Evolutionary conservation across 1,139 yeast genomes (phyloP), one percentile per base, ranked within the genome.

Genomic region (Candida pseudoviswanathii): DNA sequence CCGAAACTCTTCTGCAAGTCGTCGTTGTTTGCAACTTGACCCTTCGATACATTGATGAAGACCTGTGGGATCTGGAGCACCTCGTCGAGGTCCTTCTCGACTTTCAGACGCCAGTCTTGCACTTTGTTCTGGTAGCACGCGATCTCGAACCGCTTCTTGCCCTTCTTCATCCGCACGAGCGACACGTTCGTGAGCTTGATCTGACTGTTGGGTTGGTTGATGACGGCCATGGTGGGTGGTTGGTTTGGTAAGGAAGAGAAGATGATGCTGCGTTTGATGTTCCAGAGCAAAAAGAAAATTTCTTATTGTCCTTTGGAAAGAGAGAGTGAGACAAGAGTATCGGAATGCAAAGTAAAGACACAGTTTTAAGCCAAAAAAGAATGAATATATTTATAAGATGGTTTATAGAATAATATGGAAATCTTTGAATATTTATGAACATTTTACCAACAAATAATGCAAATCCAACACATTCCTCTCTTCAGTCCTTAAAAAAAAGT

Each of bases 51-150:
- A 63, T 95, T 94, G 42, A 84, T 69, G 62, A 95, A 94, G 2
- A 94, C 96, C 64, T 89, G 97, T n/a, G 92, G 97, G 47, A 94
- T 91, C 64, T 94, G 99, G 40, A 94, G 73, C 4, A 94, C 99
- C 64, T 94, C 99, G 70, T 94, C 99, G 9, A 95, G 67, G 64
- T 94, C 97, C 59, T 89, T 94, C 64, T 95, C 99, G 8, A 85
- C 86, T 65, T 86, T 91, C 64, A 81, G 81, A 59, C 97, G 77
- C 85, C 94, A 94, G 67, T 94, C 99, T 64, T 92, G 98, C 9
- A 94, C 97, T 64, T 95, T 94, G 63, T 94, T 94, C 63, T 90
- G 97, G 66, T 94, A 94, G 64, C 99, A 94, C 0, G 98, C 99
- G 44, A 95, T 81, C 67, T 94, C 99, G 62, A 91, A 94, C 55